Base-by-base conservation (phyloP, 306 rosid species). In the Canavalia ensiformis region DNA sequence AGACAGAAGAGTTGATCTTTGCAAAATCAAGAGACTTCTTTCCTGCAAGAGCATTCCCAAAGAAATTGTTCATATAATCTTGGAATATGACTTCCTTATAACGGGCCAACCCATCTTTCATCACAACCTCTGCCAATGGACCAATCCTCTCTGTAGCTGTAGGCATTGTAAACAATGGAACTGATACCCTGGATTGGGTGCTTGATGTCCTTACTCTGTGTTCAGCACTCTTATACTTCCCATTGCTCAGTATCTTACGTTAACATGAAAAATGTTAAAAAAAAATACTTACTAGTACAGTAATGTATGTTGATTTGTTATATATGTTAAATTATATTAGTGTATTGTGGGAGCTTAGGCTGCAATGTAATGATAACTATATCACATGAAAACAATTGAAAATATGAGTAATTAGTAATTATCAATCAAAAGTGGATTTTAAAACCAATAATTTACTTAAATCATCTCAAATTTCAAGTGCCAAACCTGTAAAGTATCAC, bases 1-100 rank as follows among this genome's bases (percentile, higher is more conserved):
- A 63, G 3, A 45, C 35, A 18, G 25, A 18, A 25, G 42, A 7
- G 35, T 28, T 42, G 39, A 78, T 25, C 13, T 28, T 69, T 45
- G 90, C 92, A 73, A 89, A 90, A 44, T 90, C 85, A 74, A 92
- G 90, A 13, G 94, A 86, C 55, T 88, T 89, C 73, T 92, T 89
- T 55, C 94, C 94, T 0, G 79, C 86, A 82, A 87, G 93, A 45
- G 83, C 84, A 68, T 77, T 83, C 4, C 86, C 86, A 75, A 90
- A 89, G 77, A 86, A 90, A 88, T 88, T 86, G 57, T 81, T 78
- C 88, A 87, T 85, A 74, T 92, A 90, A 66, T 92, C 91, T 25
- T 84, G 80, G n/a, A 87, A 72, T 52, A 88, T 72, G 11, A 90
- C 64, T 71, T 87, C 88, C 10, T 79, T 84, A 54, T 87, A 92